Base-by-base conservation (phyloP, 176 grass and related monocot species). In the Carex parvula region DNA sequence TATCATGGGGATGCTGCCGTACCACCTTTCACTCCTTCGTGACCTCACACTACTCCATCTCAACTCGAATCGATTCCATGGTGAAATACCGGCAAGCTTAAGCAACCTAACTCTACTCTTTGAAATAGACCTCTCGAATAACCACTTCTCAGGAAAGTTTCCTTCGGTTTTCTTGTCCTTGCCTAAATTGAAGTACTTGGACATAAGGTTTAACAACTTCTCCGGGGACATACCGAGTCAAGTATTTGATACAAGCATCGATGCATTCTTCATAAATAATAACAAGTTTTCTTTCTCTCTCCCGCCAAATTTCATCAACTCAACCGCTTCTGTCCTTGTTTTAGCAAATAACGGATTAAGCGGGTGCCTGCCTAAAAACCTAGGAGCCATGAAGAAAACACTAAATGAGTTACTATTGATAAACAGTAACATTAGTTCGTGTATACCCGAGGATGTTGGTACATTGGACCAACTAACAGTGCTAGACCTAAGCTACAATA, bases 181-280 rank as follows among this genome's bases (percentile, higher is more conserved):
- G 55, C 94, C 91, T 17, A 85, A 85, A 64, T 82, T 97, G 48
- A 88, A 91, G 79, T 97, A 88, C 62, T 66, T 93, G 66, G 94
- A 97, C 85, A 81, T 96, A 82, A 82, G 94, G 80, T 97, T 85
- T 41, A 97, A 97, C 89, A 89, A 85, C 79, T 89, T 98, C 63
- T 88, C 72, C 56, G 95, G 92, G 8, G 79, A 91, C 66, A 89
- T 97, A 77, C 94, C 94, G 2, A 54, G 62, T 66, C 75, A 80
- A 5, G 81, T 98, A 26, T 98, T 98, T 55, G 90, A 98, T n/a
- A 85, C 88, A 21, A 83, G 60, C 46, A 87, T 94, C n/a, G 95
- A 98, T 55, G 95, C 95, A 12, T 84, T 98, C 20, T 98, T 98
- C 85, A 88, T 92, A 78, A 98, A 98, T 82, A 89, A 98, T 82